These are phyloP conservation scores for Picochlorum sp. DNA, from an alignment of 139 green algal genomes.

Conservation along the genomic window DNA sequence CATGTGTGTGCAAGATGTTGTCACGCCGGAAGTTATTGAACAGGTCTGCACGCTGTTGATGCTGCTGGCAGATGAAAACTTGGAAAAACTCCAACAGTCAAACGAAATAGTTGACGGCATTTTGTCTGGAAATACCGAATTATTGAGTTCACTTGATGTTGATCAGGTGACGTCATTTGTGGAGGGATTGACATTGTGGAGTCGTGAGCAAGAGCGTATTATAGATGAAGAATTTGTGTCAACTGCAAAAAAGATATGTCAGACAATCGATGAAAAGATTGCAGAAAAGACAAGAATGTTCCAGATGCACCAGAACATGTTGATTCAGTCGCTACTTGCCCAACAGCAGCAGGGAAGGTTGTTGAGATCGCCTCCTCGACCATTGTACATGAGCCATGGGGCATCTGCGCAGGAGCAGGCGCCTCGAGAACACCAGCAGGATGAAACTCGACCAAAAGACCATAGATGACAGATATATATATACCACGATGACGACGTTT, in stretches of 20 bases:
- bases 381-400: not conserved
- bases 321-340: constrained; percentile 7
- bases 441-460: no score
- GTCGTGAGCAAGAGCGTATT: no score
- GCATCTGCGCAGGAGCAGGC: no score
- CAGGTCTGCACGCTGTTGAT: constrained; percentile 31
- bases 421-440: no score
- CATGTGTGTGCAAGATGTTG: constrained; percentile 16
- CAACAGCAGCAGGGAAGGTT: not conserved
- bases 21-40: constrained; percentile 33
- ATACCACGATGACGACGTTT: not conserved
- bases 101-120: constrained; percentile 8
- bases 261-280: no score
- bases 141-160: not conserved
- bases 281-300: no score
- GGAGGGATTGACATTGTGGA: no score
- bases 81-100: constrained; percentile 8
- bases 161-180: not conserved
- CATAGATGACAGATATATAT: not conserved
- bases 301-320: constrained; percentile 11
- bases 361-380: not conserved
- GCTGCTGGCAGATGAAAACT: constrained; percentile 24
- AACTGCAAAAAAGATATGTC: no score
- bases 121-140: constrained; percentile 5
- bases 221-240: no score